Base-by-base conservation (phyloP, 805 yeast genomes). In the Saccharomycopsis microspora region DNA sequence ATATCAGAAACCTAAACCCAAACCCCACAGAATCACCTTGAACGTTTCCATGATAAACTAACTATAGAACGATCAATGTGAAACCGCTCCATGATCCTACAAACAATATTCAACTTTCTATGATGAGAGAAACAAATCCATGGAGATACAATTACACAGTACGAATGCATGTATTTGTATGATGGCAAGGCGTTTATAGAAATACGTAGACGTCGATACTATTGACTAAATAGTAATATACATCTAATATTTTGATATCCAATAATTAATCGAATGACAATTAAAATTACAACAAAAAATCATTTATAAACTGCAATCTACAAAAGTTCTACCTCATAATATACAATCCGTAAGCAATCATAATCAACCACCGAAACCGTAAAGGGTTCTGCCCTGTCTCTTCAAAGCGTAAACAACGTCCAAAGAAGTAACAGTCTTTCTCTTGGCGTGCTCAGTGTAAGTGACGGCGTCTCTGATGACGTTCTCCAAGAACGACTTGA, bases 361-460 rank as follows among this genome's bases (percentile, higher is more conserved):
- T 10, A 37, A 42, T 79, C 82, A 90, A 82, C 96, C 96, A 78
- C 97, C 97, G 85, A 90, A 93, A 89, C 97, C 97, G 71, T 90
- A 90, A 71, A 93, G 82, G 75, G 97, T 93, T 78, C 97, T 85
- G 68, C 98, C 98, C 80, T 93, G 97, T 83, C 97, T 88, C 93
- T 90, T 90, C 75, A 90, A 85, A 64, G 97, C 97, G 72, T 90
- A 90, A 64, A 90, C 97, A 61, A 90, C 97, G 69, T 90, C 98
- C 66, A 90, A 80, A 55, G 98, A 89, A 61, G 98, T 90, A 64
- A 90, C 97, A 58, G 98, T 93, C 88, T 90, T 90, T 83, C 98
- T 88, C 93, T 93, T 93, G 64, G 97, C 98, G 83, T 90, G 97
- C 76, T 93, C 97, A 60, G 98, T 93, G 80, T 90, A 90, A 64